phyloP scores from a whole-genome alignment of 805 yeast genomes.

The Kodamaea kakaduensis region DNA sequence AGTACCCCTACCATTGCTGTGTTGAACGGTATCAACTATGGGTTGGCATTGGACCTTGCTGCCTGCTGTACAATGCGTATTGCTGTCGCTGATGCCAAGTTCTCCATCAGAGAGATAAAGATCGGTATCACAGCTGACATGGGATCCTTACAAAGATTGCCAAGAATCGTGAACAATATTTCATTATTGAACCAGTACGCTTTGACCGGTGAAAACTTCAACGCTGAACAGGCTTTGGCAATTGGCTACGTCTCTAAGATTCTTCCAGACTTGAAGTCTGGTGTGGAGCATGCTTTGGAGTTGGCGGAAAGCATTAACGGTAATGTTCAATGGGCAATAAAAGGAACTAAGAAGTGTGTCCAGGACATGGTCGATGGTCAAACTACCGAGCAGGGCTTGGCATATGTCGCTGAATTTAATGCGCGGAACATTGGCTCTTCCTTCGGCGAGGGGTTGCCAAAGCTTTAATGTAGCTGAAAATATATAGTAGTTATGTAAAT shows the following conservation, averaged over 20 bases:
- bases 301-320: slow-evolving; percentile 46
- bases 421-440: slow-evolving; percentile 24
- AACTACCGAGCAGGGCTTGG: slow-evolving; percentile 44
- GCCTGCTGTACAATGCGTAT: slow-evolving; percentile 56
- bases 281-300: slow-evolving; percentile 45
- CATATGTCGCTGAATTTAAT: slow-evolving; percentile 52
- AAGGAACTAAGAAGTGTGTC: slow-evolving; percentile 57
- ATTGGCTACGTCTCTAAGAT: slow-evolving; percentile 54
- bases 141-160: slow-evolving; percentile 69
- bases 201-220: slow-evolving; percentile 56
- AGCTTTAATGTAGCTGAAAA: too few relatives aligned
- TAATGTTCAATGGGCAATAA: slow-evolving; percentile 56
- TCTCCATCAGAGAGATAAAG: slow-evolving; percentile 66
- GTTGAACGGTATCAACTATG: slow-evolving; percentile 60
- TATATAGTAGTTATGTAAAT: too few relatives aligned
- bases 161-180: slow-evolving; percentile 47
- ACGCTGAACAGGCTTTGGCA: slow-evolving; percentile 49
- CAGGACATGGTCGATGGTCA: slow-evolving; percentile 39
- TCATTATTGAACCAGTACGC: slow-evolving; percentile 59
- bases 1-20: slow-evolving; percentile 62
- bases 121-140: slow-evolving; percentile 77
- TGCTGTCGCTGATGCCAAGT: slow-evolving; percentile 46
- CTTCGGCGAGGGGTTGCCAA: slow-evolving; percentile 3
- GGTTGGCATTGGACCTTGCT: slow-evolving; percentile 66
- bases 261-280: slow-evolving; percentile 44